Conservation (phyloP, 2,329 filamentous ascomycete species). For the Hypomyces rosellus region DNA sequence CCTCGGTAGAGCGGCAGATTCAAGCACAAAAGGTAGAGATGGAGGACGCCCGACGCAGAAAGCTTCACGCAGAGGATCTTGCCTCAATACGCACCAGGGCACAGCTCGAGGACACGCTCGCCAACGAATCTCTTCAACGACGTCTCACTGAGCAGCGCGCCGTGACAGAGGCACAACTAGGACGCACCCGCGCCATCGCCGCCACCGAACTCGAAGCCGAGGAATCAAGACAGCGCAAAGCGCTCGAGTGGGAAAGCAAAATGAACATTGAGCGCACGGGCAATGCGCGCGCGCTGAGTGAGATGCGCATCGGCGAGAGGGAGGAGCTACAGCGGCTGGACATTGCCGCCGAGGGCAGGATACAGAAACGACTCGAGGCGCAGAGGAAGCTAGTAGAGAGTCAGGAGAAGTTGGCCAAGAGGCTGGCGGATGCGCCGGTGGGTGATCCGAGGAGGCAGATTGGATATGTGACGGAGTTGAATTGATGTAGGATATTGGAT, state of each 20-base stretch:
- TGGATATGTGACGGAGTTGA: conserved; percentile 50
- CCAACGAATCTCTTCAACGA: conserved; percentile 25
- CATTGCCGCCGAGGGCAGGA: conserved; percentile 37
- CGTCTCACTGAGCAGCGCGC: conserved; percentile 41
- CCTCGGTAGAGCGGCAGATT: conserved; percentile 45
- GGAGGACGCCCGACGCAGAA: conserved; percentile 44
- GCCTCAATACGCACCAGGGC: conserved; percentile 37
- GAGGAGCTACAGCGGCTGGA: conserved; percentile 47
- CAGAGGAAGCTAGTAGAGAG: conserved; percentile 48
- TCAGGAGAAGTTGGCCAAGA: conserved; percentile 34
- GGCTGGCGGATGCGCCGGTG: conserved; percentile 36
- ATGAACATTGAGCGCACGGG: conserved; percentile 40
- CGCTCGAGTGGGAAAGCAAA: conserved; percentile 44
- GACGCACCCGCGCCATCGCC: conserved; percentile 38
- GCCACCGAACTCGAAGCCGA: conserved; percentile 43
- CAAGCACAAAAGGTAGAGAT: conserved; percentile 42
- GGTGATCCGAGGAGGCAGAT: conserved; percentile 40
- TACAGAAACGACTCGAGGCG: conserved; percentile 40
- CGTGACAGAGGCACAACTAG: conserved; percentile 39
- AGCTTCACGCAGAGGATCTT: conserved; percentile 41
- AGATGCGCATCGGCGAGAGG: conserved; percentile 43
- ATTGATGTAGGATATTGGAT: conserved; percentile 22
- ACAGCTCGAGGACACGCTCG: conserved; percentile 39
- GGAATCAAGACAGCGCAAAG: conserved; percentile 34
- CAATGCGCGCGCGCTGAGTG: conserved; percentile 44